Base-by-base conservation (phyloP, 768 basidiomycete genomes). In the Boletus insuetus region DNA sequence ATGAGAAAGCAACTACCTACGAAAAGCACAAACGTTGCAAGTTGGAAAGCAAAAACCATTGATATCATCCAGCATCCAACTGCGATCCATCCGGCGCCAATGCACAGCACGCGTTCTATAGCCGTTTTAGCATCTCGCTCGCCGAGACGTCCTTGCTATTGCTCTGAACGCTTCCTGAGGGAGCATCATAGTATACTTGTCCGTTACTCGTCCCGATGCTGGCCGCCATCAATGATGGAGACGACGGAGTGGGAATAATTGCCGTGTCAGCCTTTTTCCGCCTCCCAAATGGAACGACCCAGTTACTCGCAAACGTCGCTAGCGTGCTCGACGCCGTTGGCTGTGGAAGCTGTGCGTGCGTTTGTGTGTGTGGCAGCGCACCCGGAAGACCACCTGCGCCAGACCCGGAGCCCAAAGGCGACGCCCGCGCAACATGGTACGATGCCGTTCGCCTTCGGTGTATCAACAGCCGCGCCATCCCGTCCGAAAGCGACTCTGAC, bases 231-330 rank as follows among this genome's bases (percentile, higher is more conserved):
- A 41, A 39, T 16, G 47, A 34, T 32, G 51, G 17, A 8, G 56
- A 57, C 63, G 16, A 17, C 4, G 55, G 38, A 26, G 47, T 7
- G 6, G 47, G 39, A 32, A 58, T 46, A 9, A 39, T n/a, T 8
- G 24, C 13, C 64, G 56, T 45, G 24, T 57, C 61, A 17, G 53
- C 47, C 46, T 58, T 67, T 66, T 79, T 84, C 68, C 77, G 81
- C 48, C 83, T 75, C 31, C 84, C 83, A 64, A 88, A 86, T 2
- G 82, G 70, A 50, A 82, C 79, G 1, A 85, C 85, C 82, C 82
- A 87, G 67, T 79, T 87, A 46, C 75, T 84, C 6, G 84, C 84
- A 46, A 86, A 71, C 55, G 73, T 82, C 12, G 83, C 82, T 19
- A 86, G 64, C 12, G 85, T 78, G 38, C 78, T 77, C 13, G 79